Evolutionary conservation across 345 rosid genomes (phyloP), one percentile per base, ranked within the genome.

Genomic region (Heritiera littoralis): DNA sequence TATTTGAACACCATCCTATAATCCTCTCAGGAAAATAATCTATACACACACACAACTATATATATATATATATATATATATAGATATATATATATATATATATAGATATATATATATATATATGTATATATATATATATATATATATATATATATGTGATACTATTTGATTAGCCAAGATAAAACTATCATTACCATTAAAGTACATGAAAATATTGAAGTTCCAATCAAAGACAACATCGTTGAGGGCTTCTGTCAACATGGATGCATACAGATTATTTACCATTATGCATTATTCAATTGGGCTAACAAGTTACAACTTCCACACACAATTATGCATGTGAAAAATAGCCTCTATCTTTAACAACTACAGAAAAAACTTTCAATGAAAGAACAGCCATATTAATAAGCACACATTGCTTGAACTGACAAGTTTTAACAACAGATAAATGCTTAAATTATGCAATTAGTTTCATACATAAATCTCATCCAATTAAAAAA

Each of bases 381-480:
- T 20, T 20, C 74, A 69, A 70, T 15, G 41, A 51, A 49, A 49
- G 59, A 30, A 71, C 3, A 30, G 15, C 43, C 3, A 28, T 17
- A 43, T 2, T 17, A 32, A 76, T 48, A 61, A 64, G 4, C 45
- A 49, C 35, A 18, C 72, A 30, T 28, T 76, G 20, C 11, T 76
- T 40, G 14, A 64, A 76, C 32, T 49, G 41, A 52, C 23, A 11
- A 41, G 59, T 40, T 30, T 77, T 51, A 51, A n/a, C 13, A 76
- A n/a, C 58, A 28, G 20, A 23, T 38, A 40, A 46, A 59, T 59
- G 12, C 69, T 59, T 30, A 56, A n/a, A 61, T 75, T 48, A 59
- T 10, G 59, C 15, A 61, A 12, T 23, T 71, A 35, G 45, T 79
- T 75, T 70, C 65, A 28, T 43, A 76, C 6, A 64, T n/a, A 12